Evolutionary conservation across 2,329 filamentous ascomycete species (phyloP).

Genomic region (Dactylellina cionopaga): DNA sequence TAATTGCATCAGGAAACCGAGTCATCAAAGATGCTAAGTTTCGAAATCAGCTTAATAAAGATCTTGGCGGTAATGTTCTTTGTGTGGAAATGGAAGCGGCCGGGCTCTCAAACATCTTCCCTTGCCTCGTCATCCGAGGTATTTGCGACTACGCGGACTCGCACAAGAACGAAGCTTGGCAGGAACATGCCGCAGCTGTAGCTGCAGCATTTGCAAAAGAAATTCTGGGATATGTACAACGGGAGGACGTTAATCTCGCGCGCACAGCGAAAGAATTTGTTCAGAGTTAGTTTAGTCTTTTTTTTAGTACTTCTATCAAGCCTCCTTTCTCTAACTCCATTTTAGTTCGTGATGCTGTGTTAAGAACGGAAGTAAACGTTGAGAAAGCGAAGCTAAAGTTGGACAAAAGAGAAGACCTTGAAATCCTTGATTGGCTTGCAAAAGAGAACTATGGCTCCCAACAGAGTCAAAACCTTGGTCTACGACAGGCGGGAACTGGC

Average conservation of each 20-base stretch:
- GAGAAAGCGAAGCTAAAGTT: neutral
- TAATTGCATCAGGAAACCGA: neutral
- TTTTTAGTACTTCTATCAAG: too few species aligned
- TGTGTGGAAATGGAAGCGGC: too few species aligned
- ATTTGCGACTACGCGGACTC: too few species aligned
- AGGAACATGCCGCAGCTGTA: too few species aligned
- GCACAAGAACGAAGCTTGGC: too few species aligned
- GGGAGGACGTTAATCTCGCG: too few species aligned
- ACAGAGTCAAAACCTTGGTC: constrained; percentile 52
- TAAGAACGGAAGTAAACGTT: neutral
- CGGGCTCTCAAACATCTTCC: too few species aligned
- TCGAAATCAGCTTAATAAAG: neutral
- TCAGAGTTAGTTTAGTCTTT: too few species aligned
- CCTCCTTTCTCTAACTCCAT: too few species aligned
- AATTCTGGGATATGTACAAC: neutral
- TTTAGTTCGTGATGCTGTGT: too few species aligned
- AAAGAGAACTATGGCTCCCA: neutral
- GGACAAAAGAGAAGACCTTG: neutral
- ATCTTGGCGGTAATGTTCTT: constrained; percentile 5
- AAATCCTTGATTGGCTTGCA: constrained; percentile 18
- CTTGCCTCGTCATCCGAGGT: too few species aligned
- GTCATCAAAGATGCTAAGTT: neutral
- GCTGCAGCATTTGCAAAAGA: constrained; percentile 11
- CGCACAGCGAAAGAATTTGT: too few species aligned
- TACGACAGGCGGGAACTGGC: constrained; percentile 62